A percentile compares a stretch with the other conserved stretches of the same genome.
phyloP scores from a whole-genome alignment of 2,329 filamentous ascomycete genomes.

The Microcyclosporella mali region DNA sequence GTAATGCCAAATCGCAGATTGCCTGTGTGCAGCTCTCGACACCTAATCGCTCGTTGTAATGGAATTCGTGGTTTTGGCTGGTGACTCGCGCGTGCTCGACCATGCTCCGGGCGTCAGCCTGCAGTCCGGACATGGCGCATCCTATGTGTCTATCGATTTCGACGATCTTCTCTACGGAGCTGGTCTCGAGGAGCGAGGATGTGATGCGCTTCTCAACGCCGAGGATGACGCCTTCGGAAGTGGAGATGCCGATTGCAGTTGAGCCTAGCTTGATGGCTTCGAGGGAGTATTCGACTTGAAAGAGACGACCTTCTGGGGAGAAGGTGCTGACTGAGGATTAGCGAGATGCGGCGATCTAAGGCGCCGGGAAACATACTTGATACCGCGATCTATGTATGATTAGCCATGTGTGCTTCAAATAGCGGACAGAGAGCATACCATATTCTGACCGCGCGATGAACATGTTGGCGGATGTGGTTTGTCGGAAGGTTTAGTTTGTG shows the following conservation, averaged over 20 bases:
- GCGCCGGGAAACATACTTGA: constrained; percentile 61
- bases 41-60: constrained; percentile 91
- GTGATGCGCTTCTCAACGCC: constrained; percentile 99
- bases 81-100: constrained; percentile 95
- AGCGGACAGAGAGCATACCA: constrained; percentile 56
- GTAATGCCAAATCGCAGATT: constrained; percentile 91
- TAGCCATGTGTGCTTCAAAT: constrained; percentile 18
- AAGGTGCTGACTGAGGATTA: constrained; percentile 66
- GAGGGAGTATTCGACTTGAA: constrained; percentile 99
- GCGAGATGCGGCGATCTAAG: neutral
- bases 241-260: constrained; percentile 94
- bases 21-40: constrained; percentile 98
- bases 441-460: constrained; percentile 99
- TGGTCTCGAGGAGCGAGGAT: constrained; percentile 92
- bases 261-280: constrained; percentile 99
- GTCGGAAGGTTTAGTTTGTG: neutral
- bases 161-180: constrained; percentile 98
- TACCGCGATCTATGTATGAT: constrained; percentile 72
- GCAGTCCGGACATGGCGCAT: constrained; percentile 95
- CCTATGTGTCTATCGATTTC: constrained; percentile 99
- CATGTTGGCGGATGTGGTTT: constrained; percentile 57
- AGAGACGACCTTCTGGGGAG: constrained; percentile 97
- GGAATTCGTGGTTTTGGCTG: constrained; percentile 93
- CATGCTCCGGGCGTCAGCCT: constrained; percentile 96
- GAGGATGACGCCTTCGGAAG: constrained; percentile 87